Evolutionary conservation across 1,139 yeast genomes (phyloP).

Genomic region (Kodamaea alishanica): DNA sequence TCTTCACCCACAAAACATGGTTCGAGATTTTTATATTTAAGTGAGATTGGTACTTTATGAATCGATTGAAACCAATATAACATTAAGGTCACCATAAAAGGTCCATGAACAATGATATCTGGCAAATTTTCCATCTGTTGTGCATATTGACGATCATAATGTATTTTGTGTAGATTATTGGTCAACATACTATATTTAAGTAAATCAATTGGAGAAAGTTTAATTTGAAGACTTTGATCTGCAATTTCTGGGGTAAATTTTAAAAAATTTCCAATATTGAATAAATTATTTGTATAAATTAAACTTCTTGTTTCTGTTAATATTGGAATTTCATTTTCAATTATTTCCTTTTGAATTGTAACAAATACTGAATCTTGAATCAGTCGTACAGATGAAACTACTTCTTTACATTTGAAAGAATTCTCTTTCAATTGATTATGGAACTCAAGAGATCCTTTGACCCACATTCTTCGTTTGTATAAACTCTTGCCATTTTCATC

Average conservation of each 20-base stretch:
- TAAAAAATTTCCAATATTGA: constrained; percentile 1
- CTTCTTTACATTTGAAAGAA: constrained; percentile 43
- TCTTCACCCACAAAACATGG: constrained; percentile 40
- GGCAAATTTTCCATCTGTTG: constrained; percentile 54
- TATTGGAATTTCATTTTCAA: constrained; percentile 3
- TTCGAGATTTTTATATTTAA: constrained; percentile 47
- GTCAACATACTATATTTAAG: constrained; percentile 71
- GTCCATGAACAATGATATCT: constrained; percentile 73
- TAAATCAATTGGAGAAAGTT: constrained; percentile 23
- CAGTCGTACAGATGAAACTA: constrained; percentile 31
- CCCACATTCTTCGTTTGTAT: constrained; percentile 76
- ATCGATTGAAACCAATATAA: constrained; percentile 44
- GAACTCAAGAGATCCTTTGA: constrained; percentile 58
- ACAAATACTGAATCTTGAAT: constrained; percentile 42
- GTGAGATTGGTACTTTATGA: constrained; percentile 20
- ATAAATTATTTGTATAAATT: constrained; percentile 34
- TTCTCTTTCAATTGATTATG: constrained; percentile 14
- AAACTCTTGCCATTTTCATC: constrained; percentile 19
- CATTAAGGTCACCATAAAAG: constrained; percentile 60
- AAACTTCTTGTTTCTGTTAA: constrained; percentile 32
- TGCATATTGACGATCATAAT: constrained; percentile 60
- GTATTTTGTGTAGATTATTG: constrained; percentile 80
- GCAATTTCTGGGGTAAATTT: neutral
- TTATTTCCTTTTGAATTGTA: constrained; percentile 38
- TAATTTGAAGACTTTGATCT: constrained; percentile 10